Percentiles rank a stretch among this genome's conserved stretches.
Conservation (phyloP, 768 basidiomycete genomes). For the Fomitopsis serialis region DNA sequence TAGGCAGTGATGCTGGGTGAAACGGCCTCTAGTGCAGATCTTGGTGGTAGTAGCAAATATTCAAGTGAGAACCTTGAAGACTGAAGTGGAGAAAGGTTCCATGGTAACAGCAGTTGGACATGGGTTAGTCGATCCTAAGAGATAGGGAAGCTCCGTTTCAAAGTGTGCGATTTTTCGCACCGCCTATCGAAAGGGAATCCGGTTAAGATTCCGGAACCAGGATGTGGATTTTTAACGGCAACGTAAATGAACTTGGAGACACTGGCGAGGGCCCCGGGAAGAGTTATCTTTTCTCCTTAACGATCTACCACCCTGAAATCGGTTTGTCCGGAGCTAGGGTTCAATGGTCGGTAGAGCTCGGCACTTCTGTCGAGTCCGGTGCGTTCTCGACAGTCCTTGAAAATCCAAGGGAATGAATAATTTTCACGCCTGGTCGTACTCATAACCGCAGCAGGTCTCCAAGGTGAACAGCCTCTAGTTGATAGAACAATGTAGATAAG, state of each 20-base stretch:
- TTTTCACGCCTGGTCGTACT: slow-evolving; percentile 69
- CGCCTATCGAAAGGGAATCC: slow-evolving; percentile 75
- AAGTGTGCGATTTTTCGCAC: slow-evolving; percentile 56
- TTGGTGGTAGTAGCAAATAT: slow-evolving; percentile 88
- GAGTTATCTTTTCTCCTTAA: slow-evolving; percentile 79
- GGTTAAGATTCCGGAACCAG: slow-evolving; percentile 77
- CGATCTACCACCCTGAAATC: slow-evolving; percentile 69
- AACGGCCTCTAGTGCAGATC: slow-evolving; percentile 83
- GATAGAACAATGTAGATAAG: slow-evolving; percentile 79
- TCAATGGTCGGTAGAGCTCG: slow-evolving; percentile 67
- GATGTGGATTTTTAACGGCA: slow-evolving; percentile 65
- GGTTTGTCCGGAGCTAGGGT: slow-evolving; percentile 72
- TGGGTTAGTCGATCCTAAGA: slow-evolving; percentile 83
- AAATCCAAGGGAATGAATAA: slow-evolving; percentile 73
- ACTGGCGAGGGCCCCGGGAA: slow-evolving; percentile 68
- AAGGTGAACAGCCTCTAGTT: slow-evolving; percentile 80
- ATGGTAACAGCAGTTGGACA: slow-evolving; percentile 85
- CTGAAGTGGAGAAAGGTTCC: slow-evolving; percentile 88
- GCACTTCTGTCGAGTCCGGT: slow-evolving; percentile 69
- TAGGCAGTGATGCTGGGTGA: slow-evolving; percentile 68
- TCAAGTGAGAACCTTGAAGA: slow-evolving; percentile 83
- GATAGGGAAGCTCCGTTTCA: slow-evolving; percentile 72
- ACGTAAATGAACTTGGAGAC: slow-evolving; percentile 60
- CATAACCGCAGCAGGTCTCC: slow-evolving; percentile 79
- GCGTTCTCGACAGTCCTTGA: slow-evolving; percentile 74